A percentile compares a stretch with the other conserved stretches of the same genome.
phyloP scores from a whole-genome alignment of 2,329 filamentous ascomycete genomes.

The Colletotrichum coccodes region DNA sequence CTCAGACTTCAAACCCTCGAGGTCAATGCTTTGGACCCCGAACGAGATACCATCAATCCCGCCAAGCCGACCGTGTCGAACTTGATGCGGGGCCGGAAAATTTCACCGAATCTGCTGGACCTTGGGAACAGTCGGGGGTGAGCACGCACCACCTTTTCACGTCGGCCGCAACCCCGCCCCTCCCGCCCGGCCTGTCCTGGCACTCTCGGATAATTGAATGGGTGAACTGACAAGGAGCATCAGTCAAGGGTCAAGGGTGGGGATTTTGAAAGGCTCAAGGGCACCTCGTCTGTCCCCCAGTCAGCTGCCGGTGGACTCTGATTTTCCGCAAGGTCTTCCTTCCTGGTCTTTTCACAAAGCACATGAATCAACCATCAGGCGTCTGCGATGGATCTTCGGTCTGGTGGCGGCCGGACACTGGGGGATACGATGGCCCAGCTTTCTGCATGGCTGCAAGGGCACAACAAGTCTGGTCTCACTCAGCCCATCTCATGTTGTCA shows the following conservation, averaged over 20 bases:
- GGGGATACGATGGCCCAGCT: conserved; percentile 13
- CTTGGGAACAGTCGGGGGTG: not conserved
- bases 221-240: not conserved
- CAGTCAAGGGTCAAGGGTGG: not conserved
- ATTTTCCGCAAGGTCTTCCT: conserved; percentile 3
- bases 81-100: not conserved
- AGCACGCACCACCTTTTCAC: not conserved
- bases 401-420: conserved; percentile 1
- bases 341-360: conserved; percentile 1
- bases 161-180: not conserved
- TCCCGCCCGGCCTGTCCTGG: conserved; percentile 1
- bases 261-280: not conserved
- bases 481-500: conserved; percentile 20
- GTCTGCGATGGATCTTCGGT: conserved; percentile 7
- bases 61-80: not conserved
- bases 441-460: conserved; percentile 28
- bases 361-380: conserved; percentile 27
- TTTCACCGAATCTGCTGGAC: not conserved
- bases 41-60: not conserved
- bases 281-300: not conserved
- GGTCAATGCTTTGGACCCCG: not conserved
- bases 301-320: conserved; percentile 1
- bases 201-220: conserved; percentile 19
- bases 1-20: not conserved
- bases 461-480: conserved; percentile 23